Percentiles rank a stretch among this genome's conserved stretches.
These are phyloP conservation scores for Thelonectria rubi DNA, from an alignment of 2,329 filamentous ascomycete genomes.

Conservation along the genomic window DNA sequence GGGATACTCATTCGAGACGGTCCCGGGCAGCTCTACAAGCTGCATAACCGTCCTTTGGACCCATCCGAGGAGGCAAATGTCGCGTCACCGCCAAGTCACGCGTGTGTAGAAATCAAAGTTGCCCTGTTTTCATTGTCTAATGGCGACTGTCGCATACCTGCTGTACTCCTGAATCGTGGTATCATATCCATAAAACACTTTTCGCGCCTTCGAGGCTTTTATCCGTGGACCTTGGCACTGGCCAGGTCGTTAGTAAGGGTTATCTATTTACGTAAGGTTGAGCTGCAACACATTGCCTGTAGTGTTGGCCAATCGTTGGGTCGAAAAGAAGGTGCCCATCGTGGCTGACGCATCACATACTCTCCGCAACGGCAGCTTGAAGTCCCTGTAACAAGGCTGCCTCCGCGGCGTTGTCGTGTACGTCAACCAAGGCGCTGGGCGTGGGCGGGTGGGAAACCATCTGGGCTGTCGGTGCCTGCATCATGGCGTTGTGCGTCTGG, in stretches of 20 bases:
- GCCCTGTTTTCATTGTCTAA: conserved; percentile 27
- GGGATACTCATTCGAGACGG: neutral
- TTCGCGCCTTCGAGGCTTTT: conserved; percentile 35
- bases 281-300: neutral
- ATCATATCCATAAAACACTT: conserved; percentile 40
- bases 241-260: neutral
- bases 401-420: conserved; percentile 48
- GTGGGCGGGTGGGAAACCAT: conserved; percentile 35
- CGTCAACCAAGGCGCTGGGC: conserved; percentile 34
- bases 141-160: conserved; percentile 17
- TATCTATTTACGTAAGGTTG: neutral
- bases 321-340: neutral
- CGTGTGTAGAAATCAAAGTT: neutral
- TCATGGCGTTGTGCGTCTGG: conserved; percentile 29
- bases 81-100: neutral
- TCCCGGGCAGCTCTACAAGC: neutral
- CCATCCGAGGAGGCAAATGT: too few relatives aligned
- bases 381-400: conserved; percentile 48
- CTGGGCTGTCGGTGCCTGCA: conserved; percentile 35
- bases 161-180: conserved; percentile 41
- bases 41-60: too few relatives aligned
- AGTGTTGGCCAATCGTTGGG: neutral
- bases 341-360: conserved; percentile 24
- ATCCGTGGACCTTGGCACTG: conserved; percentile 21
- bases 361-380: conserved; percentile 47